A percentile compares a stretch with the other conserved stretches of the same genome.
phyloP scores from a whole-genome alignment of 768 basidiomycete species.

The Inosperma sp. region DNA sequence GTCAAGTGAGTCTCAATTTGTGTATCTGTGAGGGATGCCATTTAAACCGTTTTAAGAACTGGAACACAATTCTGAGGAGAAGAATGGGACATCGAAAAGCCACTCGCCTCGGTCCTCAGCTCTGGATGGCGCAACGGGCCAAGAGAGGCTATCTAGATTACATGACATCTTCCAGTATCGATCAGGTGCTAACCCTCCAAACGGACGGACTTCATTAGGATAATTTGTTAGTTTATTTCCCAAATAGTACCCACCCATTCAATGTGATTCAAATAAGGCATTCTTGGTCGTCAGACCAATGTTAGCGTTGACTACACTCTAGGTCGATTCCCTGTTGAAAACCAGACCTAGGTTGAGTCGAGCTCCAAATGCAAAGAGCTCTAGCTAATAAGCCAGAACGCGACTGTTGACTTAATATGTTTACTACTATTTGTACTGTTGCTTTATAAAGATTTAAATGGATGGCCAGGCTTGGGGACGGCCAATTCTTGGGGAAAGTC shows the following conservation, averaged over 20 bases:
- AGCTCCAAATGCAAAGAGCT: too few relatives aligned
- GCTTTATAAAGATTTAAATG: background rate
- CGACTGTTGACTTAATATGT: conserved; percentile 8
- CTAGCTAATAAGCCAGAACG: too few relatives aligned
- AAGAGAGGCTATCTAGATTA: conserved; percentile 64
- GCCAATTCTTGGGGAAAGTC: background rate
- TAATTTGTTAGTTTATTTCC: background rate
- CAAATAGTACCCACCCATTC: background rate
- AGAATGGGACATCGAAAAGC: conserved; percentile 28
- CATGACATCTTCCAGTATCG: conserved; percentile 84
- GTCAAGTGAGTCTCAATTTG: conserved; percentile 53
- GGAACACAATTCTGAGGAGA: conserved; percentile 49
- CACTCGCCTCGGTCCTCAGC: conserved; percentile 18
- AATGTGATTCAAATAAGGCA: background rate
- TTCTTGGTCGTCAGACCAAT: too few relatives aligned
- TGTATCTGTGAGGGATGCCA: background rate
- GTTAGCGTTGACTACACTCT: too few relatives aligned
- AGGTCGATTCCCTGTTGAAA: too few relatives aligned
- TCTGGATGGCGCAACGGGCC: conserved; percentile 25
- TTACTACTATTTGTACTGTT: conserved; percentile 5
- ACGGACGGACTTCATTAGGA: conserved; percentile 26
- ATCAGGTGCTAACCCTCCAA: conserved; percentile 45
- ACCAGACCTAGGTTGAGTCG: too few relatives aligned
- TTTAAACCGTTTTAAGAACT: conserved; percentile 41
- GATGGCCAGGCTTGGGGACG: too few relatives aligned